Conservation (phyloP, 2,329 filamentous ascomycete genomes). For the Diaporthe ampelina region DNA sequence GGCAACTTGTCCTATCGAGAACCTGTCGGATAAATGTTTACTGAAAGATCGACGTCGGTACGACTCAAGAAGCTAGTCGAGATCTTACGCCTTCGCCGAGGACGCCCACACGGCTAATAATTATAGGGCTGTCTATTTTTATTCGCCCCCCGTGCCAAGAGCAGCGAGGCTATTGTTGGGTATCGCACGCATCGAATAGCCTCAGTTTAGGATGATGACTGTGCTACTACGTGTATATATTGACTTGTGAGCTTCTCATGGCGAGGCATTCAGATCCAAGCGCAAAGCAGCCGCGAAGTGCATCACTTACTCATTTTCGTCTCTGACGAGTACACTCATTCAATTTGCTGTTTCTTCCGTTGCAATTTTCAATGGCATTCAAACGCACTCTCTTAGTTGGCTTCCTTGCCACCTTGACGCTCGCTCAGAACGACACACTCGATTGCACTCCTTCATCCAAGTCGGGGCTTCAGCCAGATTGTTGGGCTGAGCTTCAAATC, state of each 20-base stretch:
- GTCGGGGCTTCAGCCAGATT: slow-evolving; percentile 45
- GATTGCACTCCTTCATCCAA: slow-evolving; percentile 13
- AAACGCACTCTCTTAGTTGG: background rate
- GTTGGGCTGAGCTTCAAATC: slow-evolving; percentile 45
- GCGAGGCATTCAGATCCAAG: background rate
- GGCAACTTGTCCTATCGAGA: too few relatives aligned
- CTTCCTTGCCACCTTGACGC: slow-evolving; percentile 3
- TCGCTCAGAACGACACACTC: background rate
- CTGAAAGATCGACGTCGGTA: background rate
- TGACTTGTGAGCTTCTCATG: background rate
- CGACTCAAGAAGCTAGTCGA: slow-evolving; percentile 8
- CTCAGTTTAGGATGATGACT: background rate
- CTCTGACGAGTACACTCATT: background rate
- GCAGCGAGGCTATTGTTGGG: background rate
- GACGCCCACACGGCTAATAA: background rate
- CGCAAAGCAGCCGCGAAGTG: background rate
- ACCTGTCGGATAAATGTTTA: background rate
- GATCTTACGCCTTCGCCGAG: background rate
- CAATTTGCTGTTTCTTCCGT: background rate
- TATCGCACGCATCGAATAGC: background rate
- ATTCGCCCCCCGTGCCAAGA: background rate
- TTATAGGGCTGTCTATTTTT: background rate
- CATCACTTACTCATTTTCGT: background rate
- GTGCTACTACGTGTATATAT: background rate
- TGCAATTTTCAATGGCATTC: background rate